phyloP scores from a whole-genome alignment of 768 basidiomycete species.

The Tylopilus intermedius region DNA sequence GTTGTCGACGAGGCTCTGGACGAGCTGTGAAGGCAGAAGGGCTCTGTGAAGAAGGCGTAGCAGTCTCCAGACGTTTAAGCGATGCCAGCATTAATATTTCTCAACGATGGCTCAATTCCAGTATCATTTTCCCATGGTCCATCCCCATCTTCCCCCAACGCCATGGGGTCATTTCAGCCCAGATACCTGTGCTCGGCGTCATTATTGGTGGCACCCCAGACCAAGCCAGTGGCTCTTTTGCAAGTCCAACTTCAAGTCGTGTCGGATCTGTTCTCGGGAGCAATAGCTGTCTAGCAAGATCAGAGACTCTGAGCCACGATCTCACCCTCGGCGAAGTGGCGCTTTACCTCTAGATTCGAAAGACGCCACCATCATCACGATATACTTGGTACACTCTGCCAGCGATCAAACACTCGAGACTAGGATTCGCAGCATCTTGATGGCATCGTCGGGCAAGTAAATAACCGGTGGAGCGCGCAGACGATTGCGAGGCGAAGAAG shows the following conservation, averaged over 20 bases:
- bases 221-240: neutral
- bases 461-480: neutral
- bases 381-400: neutral
- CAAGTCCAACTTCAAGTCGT: neutral
- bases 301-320: conserved; percentile 5
- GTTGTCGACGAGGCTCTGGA: neutral
- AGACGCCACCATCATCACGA: neutral
- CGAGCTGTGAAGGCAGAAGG: neutral
- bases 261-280: neutral
- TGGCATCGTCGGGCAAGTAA: neutral
- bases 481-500: conserved; percentile 2
- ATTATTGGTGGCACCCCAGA: too few species aligned
- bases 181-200: too few species aligned
- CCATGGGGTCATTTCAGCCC: too few species aligned
- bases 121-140: conserved; percentile 23
- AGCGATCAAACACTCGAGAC: neutral
- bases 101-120: conserved; percentile 15
- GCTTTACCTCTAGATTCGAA: neutral
- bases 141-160: neutral
- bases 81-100: conserved; percentile 9
- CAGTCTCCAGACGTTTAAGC: conserved; percentile 4
- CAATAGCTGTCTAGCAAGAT: neutral
- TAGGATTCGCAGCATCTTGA: neutral
- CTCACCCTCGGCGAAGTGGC: too few species aligned
- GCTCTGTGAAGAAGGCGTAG: neutral